These are phyloP conservation scores for Trichothecium sympodiale DNA, from an alignment of 2,329 filamentous ascomycete genomes.

Conservation along the genomic window DNA sequence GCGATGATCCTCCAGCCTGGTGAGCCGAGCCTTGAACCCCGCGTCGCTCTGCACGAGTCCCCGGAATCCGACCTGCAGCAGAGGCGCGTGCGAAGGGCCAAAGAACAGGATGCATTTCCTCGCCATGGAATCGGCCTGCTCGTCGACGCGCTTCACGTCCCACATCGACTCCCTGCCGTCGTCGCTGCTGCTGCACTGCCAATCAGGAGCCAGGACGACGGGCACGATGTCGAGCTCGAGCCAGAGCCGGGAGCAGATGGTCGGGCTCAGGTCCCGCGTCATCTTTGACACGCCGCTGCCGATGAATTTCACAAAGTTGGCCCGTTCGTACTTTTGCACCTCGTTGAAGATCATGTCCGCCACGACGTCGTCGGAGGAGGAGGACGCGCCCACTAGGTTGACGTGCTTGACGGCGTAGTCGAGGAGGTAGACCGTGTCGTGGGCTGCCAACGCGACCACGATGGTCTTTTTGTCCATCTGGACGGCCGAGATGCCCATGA, in stretches of 20 bases:
- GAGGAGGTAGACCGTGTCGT: slow-evolving; percentile 64
- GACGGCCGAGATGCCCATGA: slow-evolving; percentile 49
- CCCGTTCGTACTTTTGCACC: slow-evolving; percentile 48
- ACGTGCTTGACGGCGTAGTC: slow-evolving; percentile 60
- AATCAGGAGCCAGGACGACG: slow-evolving; percentile 46
- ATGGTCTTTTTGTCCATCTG: slow-evolving; percentile 38
- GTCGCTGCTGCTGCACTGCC: slow-evolving; percentile 24
- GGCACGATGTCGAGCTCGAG: slow-evolving; percentile 66
- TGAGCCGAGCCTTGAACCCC: slow-evolving; percentile 50
- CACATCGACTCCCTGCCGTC: slow-evolving; percentile 27
- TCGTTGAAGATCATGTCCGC: slow-evolving; percentile 48
- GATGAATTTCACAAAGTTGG: slow-evolving; percentile 63
- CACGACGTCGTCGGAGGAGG: slow-evolving; percentile 33
- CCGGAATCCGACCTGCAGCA: slow-evolving; percentile 55
- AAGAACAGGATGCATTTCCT: slow-evolving; percentile 65
- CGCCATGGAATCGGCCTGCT: slow-evolving; percentile 72
- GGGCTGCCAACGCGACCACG: slow-evolving; percentile 56
- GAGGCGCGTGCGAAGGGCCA: slow-evolving; percentile 39
- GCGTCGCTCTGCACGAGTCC: slow-evolving; percentile 63
- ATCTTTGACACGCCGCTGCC: slow-evolving; percentile 58
- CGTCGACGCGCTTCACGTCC: slow-evolving; percentile 54
- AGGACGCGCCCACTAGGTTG: slow-evolving; percentile 26
- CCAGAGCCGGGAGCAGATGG: slow-evolving; percentile 62
- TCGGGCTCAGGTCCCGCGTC: slow-evolving; percentile 49
- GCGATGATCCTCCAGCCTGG: slow-evolving; percentile 44